A percentile compares a stretch with the other conserved stretches of the same genome.
These are phyloP conservation scores for Alternaria metachromatica DNA, from an alignment of 2,329 filamentous ascomycete species.

Conservation along the genomic window DNA sequence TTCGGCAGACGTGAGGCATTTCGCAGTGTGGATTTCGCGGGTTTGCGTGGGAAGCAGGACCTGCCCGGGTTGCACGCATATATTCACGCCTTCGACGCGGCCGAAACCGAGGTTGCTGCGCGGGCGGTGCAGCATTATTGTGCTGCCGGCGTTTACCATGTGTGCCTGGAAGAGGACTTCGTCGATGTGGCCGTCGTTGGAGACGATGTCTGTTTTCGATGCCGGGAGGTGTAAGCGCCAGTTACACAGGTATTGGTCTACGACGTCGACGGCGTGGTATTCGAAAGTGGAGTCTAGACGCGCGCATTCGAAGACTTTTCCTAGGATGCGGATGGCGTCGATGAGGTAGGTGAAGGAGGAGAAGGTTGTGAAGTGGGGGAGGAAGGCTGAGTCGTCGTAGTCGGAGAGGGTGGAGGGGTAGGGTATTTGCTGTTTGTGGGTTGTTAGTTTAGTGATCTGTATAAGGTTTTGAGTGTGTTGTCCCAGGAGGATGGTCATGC, in stretches of 20 bases:
- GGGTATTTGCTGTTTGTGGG: slow-evolving; percentile 42
- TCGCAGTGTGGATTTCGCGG: slow-evolving; percentile 73
- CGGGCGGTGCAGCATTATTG: slow-evolving; percentile 54
- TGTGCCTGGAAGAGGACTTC: slow-evolving; percentile 92
- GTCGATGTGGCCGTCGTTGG: slow-evolving; percentile 72
- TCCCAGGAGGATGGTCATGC: neutral
- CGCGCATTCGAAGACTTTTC: slow-evolving; percentile 69
- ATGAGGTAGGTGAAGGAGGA: slow-evolving; percentile 88
- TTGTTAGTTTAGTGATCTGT: slow-evolving; percentile 4
- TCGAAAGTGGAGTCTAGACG: slow-evolving; percentile 45
- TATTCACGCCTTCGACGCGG: slow-evolving; percentile 56
- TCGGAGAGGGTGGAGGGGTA: slow-evolving; percentile 66
- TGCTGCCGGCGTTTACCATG: slow-evolving; percentile 67
- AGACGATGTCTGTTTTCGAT: slow-evolving; percentile 72
- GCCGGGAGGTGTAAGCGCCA: slow-evolving; percentile 82
- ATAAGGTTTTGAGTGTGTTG: neutral
- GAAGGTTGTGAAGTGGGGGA: slow-evolving; percentile 71
- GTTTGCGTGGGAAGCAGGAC: slow-evolving; percentile 59
- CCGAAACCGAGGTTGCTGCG: slow-evolving; percentile 49
- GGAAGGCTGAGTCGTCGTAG: slow-evolving; percentile 78
- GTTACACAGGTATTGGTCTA: slow-evolving; percentile 70
- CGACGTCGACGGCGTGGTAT: slow-evolving; percentile 58
- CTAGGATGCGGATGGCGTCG: slow-evolving; percentile 79
- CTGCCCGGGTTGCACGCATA: slow-evolving; percentile 67
- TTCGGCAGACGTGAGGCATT: slow-evolving; percentile 79